Base-by-base conservation (phyloP, 805 yeast species). In the Ogataea degrootiae region DNA sequence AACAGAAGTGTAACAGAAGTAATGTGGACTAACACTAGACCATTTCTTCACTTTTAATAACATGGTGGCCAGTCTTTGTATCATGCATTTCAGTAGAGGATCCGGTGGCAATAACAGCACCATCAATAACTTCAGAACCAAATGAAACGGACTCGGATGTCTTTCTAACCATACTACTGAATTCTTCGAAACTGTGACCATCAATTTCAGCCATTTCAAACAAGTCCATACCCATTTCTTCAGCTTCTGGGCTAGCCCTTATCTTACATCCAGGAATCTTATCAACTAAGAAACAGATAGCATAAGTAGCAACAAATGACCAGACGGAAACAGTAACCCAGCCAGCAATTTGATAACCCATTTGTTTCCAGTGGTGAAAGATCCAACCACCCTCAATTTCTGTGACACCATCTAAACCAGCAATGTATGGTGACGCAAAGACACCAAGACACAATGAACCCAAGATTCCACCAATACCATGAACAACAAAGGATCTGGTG, bases 181-280 rank as follows among this genome's bases (percentile, higher is more conserved):
- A 57, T 36, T 47, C 51, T 26, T 48, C 53, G 45, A 53, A 61
- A 17, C 46, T 46, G 7, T 49, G 65, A 36, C 69, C 67, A 53
- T 73, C 77, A 29, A 66, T 57, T 46, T 77, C 82, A n/a, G 73
- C 73, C 76, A 76, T 73, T 54, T 77, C 80, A 44, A 55, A 69
- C 43, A 67, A 54, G 55, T 77, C 82, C 69, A 76, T 69, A 33
- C 82, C 82, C 70, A 72, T 65, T 38, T 68, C 72, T 59, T 77
- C 82, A 21, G 65, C 77, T 52, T 71, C 79, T 17, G 63, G 71
- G 19, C 63, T 41, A 7, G 72, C 76, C 58, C 76, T 72, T 53
- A 77, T 60, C 47, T 71, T 63, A 45, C 69, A 62, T 4, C 81
- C 81, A 11, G 83, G 83, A 43, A 76, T 75, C 45, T 69, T 62